phyloP scores from a whole-genome alignment of 2,329 filamentous ascomycete genomes.

The Aspergillus nomiae region DNA sequence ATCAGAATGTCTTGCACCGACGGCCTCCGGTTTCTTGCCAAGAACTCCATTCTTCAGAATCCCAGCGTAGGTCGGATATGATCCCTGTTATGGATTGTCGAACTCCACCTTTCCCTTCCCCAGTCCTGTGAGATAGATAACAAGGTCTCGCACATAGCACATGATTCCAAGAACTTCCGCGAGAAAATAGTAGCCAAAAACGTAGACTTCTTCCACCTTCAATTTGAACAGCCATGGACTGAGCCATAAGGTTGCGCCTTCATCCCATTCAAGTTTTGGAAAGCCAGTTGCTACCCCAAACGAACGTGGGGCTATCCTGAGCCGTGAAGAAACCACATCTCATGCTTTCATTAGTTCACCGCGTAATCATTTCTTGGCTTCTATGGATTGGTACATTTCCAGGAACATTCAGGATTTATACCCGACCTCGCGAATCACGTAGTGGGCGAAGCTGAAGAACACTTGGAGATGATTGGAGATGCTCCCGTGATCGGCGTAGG shows the following conservation, averaged over 20 bases:
- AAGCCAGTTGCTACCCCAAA: background rate
- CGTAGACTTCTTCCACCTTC: background rate
- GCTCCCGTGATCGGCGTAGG: background rate
- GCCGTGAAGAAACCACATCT: background rate
- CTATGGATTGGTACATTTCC: background rate
- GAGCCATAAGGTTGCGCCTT: background rate
- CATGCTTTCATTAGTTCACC: background rate
- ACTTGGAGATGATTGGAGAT: background rate
- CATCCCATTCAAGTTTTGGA: background rate
- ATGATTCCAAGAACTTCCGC: background rate
- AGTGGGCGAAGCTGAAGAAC: background rate
- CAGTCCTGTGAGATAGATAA: background rate
- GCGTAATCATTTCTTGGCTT: background rate
- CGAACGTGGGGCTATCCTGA: background rate
- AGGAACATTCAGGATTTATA: background rate
- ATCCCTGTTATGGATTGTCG: background rate
- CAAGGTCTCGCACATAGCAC: background rate
- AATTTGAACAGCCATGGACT: background rate
- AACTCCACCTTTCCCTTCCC: background rate
- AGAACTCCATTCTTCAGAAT: background rate
- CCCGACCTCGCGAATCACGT: background rate
- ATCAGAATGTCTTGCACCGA: background rate
- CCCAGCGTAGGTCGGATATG: background rate
- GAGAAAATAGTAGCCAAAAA: background rate
- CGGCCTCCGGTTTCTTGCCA: background rate